Base-by-base conservation (phyloP, 345 rosid genomes). In the Syzygium oleosum region DNA sequence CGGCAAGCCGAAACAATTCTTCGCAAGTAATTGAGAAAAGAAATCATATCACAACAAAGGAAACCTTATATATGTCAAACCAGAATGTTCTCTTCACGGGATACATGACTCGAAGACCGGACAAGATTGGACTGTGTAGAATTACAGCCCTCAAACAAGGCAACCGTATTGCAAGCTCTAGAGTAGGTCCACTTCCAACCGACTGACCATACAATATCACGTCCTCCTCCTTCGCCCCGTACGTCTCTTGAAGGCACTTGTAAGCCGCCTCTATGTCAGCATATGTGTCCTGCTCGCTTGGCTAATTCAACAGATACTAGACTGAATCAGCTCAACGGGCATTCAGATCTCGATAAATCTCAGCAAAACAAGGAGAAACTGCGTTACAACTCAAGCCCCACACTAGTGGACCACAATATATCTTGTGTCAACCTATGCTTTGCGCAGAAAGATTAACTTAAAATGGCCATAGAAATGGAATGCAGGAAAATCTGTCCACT, bases 21-120 rank as follows among this genome's bases (percentile, higher is more conserved):
- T 0, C 6, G 38, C 25, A 34, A 73, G 80, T 73, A 73, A 73
- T 73, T 25, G 3, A 73, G 80, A 73, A 68, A 73, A 73, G 80
- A 73, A 73, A 73, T 73, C 80, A 73, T 19, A 73, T 73, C 25
- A 9, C 80, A 73, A 34, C 80, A 73, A 73, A 73, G 25, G 80
- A 16, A 53, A 97, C 99, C 98, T 97, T 95, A 90, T 91, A 97
- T 85, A 96, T 97, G 93, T 97, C 98, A 65, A 96, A 97, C 95
- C 97, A 94, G 91, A 93, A 93, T 27, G 98, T 94, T 85, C 92
- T 93, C 86, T 91, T 97, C 84, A 97, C 91, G 65, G 95, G 98
- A 90, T 96, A 95, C 95, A 97, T 93, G 85, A 97, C 98, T 17
- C 99, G 94, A 56, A 97, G 93, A 85, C 99, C 99, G 27, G 99